phyloP scores from a whole-genome alignment of 2,329 filamentous ascomycete species.

The Cylindrodendrum hubeiense region DNA sequence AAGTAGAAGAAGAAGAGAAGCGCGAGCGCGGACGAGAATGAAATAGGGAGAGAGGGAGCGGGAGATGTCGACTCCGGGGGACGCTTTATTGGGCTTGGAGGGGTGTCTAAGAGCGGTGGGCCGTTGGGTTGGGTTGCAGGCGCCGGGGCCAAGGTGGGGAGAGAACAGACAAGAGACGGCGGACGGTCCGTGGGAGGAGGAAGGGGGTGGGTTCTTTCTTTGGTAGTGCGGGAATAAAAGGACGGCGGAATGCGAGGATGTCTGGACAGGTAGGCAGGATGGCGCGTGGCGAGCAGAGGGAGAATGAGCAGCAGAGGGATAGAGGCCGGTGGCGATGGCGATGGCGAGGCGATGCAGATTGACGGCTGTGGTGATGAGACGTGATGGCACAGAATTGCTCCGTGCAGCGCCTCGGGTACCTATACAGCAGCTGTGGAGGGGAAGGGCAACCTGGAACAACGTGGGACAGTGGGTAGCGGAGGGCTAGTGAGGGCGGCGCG shows the following conservation, averaged over 20 bases:
- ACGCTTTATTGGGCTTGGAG: constrained; percentile 43
- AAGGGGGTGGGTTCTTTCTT: constrained; percentile 1
- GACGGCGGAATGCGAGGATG: not conserved
- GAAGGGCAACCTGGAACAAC: not conserved
- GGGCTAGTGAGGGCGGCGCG: not conserved
- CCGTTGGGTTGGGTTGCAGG: constrained; percentile 47
- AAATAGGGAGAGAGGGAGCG: constrained; percentile 3
- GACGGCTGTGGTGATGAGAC: not conserved
- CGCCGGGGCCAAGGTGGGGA: constrained; percentile 41
- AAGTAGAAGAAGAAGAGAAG: constrained; percentile 17
- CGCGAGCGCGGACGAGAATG: constrained; percentile 7
- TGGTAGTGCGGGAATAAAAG: not conserved
- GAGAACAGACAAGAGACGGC: constrained; percentile 20
- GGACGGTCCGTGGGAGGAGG: constrained; percentile 20
- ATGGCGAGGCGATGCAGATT: constrained; percentile 1
- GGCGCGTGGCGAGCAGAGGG: not conserved
- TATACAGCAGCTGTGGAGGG: not conserved
- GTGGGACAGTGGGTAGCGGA: constrained; percentile 11
- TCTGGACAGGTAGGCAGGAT: no score
- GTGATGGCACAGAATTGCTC: not conserved
- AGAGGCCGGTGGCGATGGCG: not conserved
- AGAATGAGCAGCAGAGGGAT: no score
- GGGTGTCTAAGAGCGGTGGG: constrained; percentile 46
- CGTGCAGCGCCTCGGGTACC: not conserved
- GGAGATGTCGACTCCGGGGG: constrained; percentile 26